Evolutionary conservation across 805 yeast genomes (phyloP).

Genomic region (Hanseniaspora mollemarum): DNA sequence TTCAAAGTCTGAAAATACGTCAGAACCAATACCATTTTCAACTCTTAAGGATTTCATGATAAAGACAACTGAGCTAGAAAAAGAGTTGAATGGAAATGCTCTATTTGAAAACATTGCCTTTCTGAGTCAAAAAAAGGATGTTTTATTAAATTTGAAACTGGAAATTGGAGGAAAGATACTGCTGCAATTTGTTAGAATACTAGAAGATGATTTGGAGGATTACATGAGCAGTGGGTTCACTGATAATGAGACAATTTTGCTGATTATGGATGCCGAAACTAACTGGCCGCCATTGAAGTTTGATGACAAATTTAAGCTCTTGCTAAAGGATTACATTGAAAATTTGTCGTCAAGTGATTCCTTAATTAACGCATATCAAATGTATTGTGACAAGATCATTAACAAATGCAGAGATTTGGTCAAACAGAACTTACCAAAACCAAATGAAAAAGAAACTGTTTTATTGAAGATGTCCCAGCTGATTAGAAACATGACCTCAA

Average conservation of each 20-base stretch:
- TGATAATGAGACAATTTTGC: conserved; percentile 38
- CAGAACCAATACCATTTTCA: conserved; percentile 32
- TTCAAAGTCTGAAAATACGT: conserved; percentile 22
- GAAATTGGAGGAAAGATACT: conserved; percentile 62
- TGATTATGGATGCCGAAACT: conserved; percentile 31
- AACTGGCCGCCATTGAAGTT: conserved; percentile 34
- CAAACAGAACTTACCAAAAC: conserved; percentile 48
- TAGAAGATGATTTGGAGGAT: conserved; percentile 50
- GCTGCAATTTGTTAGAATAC: conserved; percentile 41
- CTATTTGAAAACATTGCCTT: conserved; percentile 28
- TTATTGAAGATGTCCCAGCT: conserved; percentile 32
- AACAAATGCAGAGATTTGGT: conserved; percentile 65
- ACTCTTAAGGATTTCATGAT: conserved; percentile 37
- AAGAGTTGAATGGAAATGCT: conserved; percentile 26
- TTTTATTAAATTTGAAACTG: conserved; percentile 44
- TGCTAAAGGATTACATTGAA: conserved; percentile 38
- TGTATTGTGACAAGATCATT: conserved; percentile 57
- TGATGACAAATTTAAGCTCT: conserved; percentile 32
- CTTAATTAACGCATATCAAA: conserved; percentile 47
- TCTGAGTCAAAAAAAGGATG: conserved; percentile 35
- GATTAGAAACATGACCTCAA: conserved; percentile 56
- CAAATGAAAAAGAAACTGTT: conserved; percentile 15
- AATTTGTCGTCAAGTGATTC: conserved; percentile 55
- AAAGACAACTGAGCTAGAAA: conserved; percentile 45
- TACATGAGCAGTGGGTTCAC: conserved; percentile 37